Evolutionary conservation across 345 rosid genomes (phyloP).

Genomic region (Murraya koenigii): DNA sequence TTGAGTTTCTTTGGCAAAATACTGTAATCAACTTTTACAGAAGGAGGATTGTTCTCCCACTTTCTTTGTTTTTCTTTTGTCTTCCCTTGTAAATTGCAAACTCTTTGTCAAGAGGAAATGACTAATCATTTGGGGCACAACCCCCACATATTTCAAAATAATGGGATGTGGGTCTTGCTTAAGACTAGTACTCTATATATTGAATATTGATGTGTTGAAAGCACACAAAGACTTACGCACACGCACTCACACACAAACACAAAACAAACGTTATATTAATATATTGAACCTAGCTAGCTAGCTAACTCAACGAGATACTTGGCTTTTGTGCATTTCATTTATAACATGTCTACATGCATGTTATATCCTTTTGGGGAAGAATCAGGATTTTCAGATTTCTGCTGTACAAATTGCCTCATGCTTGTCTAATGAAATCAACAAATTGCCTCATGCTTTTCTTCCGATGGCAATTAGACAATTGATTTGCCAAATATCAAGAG

Average conservation of each 20-base stretch:
- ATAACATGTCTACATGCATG: not conserved
- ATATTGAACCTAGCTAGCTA: too few species aligned
- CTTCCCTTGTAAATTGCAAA: conserved; percentile 5
- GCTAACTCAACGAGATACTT: not conserved
- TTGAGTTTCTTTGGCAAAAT: not conserved
- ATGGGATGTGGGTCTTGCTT: not conserved
- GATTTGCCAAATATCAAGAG: conserved; percentile 8
- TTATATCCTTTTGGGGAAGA: conserved; percentile 3
- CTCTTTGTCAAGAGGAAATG: conserved; percentile 2
- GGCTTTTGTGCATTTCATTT: not conserved
- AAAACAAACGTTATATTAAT: too few species aligned
- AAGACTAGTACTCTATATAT: not conserved
- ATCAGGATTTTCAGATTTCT: conserved; percentile 21
- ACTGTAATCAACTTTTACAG: not conserved
- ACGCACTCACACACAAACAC: too few species aligned
- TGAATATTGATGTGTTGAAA: not conserved
- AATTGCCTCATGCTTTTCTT: not conserved
- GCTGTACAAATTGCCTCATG: conserved; percentile 2
- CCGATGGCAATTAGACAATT: conserved; percentile 3
- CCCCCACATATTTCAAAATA: not conserved
- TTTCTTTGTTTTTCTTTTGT: conserved; percentile 3
- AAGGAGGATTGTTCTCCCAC: conserved; percentile 12
- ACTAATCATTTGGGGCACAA: not conserved
- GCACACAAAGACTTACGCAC: not conserved
- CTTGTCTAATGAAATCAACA: not conserved